These are phyloP conservation scores for Xylariaceae sp. DNA, from an alignment of 2,329 filamentous ascomycete species.

Conservation along the genomic window DNA sequence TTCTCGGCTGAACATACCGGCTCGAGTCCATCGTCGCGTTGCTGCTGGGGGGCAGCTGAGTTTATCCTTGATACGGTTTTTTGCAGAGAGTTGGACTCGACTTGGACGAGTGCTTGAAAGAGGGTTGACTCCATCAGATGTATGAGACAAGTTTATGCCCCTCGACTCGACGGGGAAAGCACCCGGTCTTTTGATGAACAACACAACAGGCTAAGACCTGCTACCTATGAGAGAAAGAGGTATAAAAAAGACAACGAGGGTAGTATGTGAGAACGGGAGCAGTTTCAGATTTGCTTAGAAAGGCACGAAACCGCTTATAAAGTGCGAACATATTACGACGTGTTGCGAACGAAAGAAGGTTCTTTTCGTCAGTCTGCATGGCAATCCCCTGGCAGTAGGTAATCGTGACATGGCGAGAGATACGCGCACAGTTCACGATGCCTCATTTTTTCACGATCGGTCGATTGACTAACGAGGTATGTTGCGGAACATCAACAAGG, in stretches of 20 bases:
- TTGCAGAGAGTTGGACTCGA: conserved; percentile 29
- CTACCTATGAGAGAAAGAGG: neutral
- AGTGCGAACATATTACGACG: too few species aligned
- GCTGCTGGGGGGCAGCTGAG: conserved; percentile 34
- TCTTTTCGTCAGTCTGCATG: too few species aligned
- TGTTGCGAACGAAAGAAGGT: too few species aligned
- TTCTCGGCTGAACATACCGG: conserved; percentile 13
- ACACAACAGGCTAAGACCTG: neutral
- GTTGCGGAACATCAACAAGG: neutral
- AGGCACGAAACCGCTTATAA: too few species aligned
- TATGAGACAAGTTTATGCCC: too few species aligned
- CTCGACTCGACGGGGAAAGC: neutral
- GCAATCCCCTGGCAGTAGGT: too few species aligned
- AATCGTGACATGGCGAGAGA: too few species aligned
- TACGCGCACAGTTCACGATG: conserved; percentile 11
- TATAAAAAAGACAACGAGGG: neutral
- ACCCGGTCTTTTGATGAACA: conserved; percentile 4
- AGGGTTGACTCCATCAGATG: conserved; percentile 16
- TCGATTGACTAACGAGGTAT: neutral
- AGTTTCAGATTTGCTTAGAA: too few species aligned
- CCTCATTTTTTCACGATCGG: neutral
- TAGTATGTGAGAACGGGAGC: neutral
- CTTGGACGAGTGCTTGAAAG: conserved; percentile 25
- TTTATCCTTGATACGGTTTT: conserved; percentile 37
- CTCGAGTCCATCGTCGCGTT: conserved; percentile 23